Percentiles rank a stretch among this genome's conserved stretches.
Conservation (phyloP, 306 rosid species). For the Sicyos baderoa region DNA sequence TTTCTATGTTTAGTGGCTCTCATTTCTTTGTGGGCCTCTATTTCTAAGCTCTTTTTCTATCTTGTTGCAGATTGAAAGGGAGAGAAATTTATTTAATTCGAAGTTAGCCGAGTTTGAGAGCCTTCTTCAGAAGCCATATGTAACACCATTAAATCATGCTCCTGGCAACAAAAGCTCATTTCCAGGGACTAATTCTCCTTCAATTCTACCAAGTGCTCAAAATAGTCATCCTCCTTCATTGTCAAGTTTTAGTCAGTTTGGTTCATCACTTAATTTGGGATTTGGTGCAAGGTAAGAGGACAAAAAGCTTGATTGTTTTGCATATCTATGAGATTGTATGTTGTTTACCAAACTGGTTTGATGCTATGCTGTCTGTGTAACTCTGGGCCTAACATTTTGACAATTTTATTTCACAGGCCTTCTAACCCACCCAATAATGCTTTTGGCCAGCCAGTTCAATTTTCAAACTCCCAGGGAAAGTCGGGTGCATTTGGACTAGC, state of each 20-base stretch:
- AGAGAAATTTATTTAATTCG: conserved; percentile 59
- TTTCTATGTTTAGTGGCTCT: neutral
- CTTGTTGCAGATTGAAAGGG: conserved; percentile 72
- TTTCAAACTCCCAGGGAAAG: conserved; percentile 24
- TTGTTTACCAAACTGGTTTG: neutral
- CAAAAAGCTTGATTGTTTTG: conserved; percentile 8
- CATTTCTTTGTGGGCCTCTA: no score
- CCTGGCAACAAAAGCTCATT: conserved; percentile 35
- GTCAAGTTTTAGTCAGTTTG: conserved; percentile 77
- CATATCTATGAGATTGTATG: neutral
- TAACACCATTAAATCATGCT: conserved; percentile 28
- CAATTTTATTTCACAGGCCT: conserved; percentile 36
- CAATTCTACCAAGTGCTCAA: conserved; percentile 30
- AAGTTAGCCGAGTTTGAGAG: conserved; percentile 66
- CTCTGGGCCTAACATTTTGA: neutral
- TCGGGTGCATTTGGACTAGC: conserved; percentile 23
- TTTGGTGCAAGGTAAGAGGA: conserved; percentile 40
- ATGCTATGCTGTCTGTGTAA: neutral
- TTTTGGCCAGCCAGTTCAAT: conserved; percentile 29
- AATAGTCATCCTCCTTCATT: conserved; percentile 49
- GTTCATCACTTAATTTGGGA: conserved; percentile 46
- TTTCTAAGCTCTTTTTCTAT: neutral
- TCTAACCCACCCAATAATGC: conserved; percentile 33
- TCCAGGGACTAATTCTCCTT: conserved; percentile 34
- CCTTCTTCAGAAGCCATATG: conserved; percentile 47